phyloP scores from a whole-genome alignment of 2,329 filamentous ascomycete genomes.

The Pleoardoris graminearum region DNA sequence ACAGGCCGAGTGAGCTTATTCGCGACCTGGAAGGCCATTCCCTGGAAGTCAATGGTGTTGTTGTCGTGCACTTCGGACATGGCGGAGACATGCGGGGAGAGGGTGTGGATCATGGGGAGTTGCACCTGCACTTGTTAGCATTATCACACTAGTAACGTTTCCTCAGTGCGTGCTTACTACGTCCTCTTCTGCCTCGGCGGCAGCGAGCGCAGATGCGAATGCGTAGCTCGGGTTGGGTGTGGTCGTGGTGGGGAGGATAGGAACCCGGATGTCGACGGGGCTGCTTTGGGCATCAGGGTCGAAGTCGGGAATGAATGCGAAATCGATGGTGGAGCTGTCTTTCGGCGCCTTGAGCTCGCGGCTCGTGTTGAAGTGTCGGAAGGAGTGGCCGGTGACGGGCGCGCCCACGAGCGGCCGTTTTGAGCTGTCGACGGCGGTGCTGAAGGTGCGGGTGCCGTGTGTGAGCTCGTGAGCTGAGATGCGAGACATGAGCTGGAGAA shows the following conservation, averaged over 20 bases:
- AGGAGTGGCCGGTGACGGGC: slow-evolving; percentile 31
- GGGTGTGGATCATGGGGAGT: slow-evolving; percentile 61
- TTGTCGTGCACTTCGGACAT: slow-evolving; percentile 64
- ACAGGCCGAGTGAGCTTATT: slow-evolving; percentile 37
- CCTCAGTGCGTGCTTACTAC: slow-evolving; percentile 13
- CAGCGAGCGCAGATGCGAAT: slow-evolving; percentile 10
- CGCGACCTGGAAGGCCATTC: slow-evolving; percentile 56
- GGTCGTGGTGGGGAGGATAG: slow-evolving; percentile 49
- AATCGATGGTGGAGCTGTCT: slow-evolving; percentile 65
- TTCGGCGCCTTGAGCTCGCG: slow-evolving; percentile 59
- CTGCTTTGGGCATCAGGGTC: slow-evolving; percentile 47
- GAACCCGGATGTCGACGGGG: slow-evolving; percentile 50
- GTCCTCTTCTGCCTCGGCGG: slow-evolving; percentile 27
- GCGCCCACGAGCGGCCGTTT: slow-evolving; percentile 43
- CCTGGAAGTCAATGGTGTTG: slow-evolving; percentile 59
- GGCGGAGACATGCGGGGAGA: slow-evolving; percentile 55
- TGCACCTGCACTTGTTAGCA: slow-evolving; percentile 47
- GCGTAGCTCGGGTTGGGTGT: slow-evolving; percentile 10
- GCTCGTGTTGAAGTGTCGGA: slow-evolving; percentile 65
- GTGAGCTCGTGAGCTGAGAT: slow-evolving; percentile 58
- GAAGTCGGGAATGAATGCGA: slow-evolving; percentile 62
- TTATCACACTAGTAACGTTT: background rate
- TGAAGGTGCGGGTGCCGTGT: slow-evolving; percentile 56
- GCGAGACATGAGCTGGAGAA: slow-evolving; percentile 53
- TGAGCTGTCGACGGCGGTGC: slow-evolving; percentile 56